Conservation (phyloP, 257 asterid species). For the Perilla frutescens region DNA sequence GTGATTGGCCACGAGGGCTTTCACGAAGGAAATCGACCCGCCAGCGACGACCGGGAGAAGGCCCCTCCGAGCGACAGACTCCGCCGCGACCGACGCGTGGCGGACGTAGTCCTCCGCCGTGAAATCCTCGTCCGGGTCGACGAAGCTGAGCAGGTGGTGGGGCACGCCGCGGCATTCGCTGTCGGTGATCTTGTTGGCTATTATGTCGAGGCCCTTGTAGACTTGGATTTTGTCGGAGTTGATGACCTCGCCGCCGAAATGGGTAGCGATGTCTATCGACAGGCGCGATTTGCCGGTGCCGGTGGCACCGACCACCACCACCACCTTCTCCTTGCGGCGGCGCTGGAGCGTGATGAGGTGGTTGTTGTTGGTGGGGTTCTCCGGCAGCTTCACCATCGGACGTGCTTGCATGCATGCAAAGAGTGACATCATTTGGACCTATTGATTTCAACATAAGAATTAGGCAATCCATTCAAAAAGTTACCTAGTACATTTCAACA, state of each 20-base stretch:
- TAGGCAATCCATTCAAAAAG: too few species aligned
- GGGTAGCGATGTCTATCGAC: conserved; percentile 6
- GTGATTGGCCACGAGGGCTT: conserved; percentile 1
- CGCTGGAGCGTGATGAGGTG: not conserved
- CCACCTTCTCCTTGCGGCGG: conserved; percentile 4
- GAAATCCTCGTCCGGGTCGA: conserved; percentile 1
- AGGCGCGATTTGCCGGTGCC: conserved; percentile 23
- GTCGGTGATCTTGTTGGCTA: not conserved
- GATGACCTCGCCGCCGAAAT: conserved; percentile 20
- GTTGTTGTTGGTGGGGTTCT: not conserved
- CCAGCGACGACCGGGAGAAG: conserved; percentile 21
- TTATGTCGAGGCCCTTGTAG: conserved; percentile 10
- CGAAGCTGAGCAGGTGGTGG: conserved; percentile 22
- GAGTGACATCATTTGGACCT: not conserved
- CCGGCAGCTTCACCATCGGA: conserved; percentile 3
- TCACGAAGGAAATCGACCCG: conserved; percentile 4
- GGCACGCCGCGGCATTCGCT: not conserved
- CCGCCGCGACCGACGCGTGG: conserved; percentile 14
- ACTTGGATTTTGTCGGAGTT: conserved; percentile 19
- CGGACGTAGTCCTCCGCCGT: conserved; percentile 11
- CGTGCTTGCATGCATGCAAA: conserved; percentile 20
- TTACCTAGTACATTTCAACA: too few species aligned
- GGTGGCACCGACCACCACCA: conserved; percentile 14
- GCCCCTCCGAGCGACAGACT: not conserved
- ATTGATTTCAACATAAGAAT: too few species aligned